Percentiles rank a stretch among this genome's conserved stretches.
phyloP scores from a whole-genome alignment of 2,329 filamentous ascomycete genomes.

The Microdochium trichocladiopsis region DNA sequence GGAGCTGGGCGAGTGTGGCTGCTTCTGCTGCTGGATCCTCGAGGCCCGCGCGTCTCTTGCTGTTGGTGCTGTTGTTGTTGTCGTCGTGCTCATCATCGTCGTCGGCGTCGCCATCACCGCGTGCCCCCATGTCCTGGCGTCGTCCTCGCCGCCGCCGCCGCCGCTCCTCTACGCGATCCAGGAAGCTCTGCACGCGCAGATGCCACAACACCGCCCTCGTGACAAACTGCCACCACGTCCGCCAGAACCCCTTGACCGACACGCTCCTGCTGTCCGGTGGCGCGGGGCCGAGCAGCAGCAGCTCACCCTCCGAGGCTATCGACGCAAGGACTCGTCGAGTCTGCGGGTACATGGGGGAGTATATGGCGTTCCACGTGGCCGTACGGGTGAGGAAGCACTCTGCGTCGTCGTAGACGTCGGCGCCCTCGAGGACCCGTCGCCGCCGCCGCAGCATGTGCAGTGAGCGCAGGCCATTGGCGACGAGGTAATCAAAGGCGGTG shows the following conservation, averaged over 20 bases:
- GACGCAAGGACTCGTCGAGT: neutral
- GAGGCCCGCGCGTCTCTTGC: too few species aligned
- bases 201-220: neutral
- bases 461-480: neutral
- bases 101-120: neutral
- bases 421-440: neutral
- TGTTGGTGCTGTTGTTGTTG: too few species aligned
- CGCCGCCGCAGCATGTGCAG: neutral
- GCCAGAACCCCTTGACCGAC: neutral
- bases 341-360: neutral
- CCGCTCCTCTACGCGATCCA: neutral
- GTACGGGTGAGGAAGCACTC: neutral
- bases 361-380: neutral
- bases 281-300: neutral
- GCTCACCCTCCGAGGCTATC: neutral
- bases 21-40: neutral
- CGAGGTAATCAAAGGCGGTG: neutral
- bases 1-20: neutral
- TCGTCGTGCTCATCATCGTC: neutral
- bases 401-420: neutral
- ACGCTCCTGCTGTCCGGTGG: neutral
- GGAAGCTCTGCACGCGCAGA: neutral
- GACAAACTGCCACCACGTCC: neutral
- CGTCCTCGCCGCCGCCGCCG: too few species aligned
- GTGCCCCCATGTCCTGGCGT: too few species aligned